These are phyloP conservation scores for Ustilago trichophora DNA, from an alignment of 1,284 basidiomycete species.

Conservation along the genomic window DNA sequence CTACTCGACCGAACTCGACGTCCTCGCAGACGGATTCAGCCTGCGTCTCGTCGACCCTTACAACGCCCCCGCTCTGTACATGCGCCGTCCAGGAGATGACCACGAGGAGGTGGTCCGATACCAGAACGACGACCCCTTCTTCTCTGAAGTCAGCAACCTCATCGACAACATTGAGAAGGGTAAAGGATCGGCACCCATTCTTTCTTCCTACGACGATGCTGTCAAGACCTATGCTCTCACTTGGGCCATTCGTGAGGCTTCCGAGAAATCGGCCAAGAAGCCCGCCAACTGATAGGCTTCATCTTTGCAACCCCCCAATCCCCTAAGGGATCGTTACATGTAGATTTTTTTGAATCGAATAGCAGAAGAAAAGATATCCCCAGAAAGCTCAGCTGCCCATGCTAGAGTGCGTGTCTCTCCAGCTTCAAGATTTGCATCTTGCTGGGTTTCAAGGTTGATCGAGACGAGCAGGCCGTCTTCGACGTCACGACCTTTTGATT, in stretches of 20 bases:
- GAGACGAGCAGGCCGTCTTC: too few relatives aligned
- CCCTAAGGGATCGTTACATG: too few relatives aligned
- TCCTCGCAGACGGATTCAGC: constrained; percentile 50
- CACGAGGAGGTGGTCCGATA: constrained; percentile 17
- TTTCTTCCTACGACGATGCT: constrained; percentile 61
- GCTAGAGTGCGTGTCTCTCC: too few relatives aligned
- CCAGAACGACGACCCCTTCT: constrained; percentile 41
- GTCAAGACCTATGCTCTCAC: constrained; percentile 65
- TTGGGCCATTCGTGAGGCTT: constrained; percentile 62
- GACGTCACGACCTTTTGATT: too few relatives aligned
- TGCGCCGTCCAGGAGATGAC: constrained; percentile 16
- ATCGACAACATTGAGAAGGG: constrained; percentile 62
- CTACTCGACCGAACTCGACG: constrained; percentile 46
- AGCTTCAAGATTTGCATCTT: too few relatives aligned
- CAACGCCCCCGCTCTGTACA: constrained; percentile 13
- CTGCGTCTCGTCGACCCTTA: constrained; percentile 38
- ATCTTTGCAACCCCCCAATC: too few relatives aligned
- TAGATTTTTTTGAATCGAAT: too few relatives aligned
- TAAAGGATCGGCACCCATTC: constrained; percentile 47
- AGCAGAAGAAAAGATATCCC: too few relatives aligned
- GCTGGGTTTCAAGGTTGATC: too few relatives aligned
- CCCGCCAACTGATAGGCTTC: constrained; percentile 18
- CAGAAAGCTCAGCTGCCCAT: too few relatives aligned
- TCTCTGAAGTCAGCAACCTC: constrained; percentile 25
- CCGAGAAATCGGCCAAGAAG: constrained; percentile 56